phyloP scores from a whole-genome alignment of 2,329 filamentous ascomycete genomes.

The Fusarium tanahbumbuense region DNA sequence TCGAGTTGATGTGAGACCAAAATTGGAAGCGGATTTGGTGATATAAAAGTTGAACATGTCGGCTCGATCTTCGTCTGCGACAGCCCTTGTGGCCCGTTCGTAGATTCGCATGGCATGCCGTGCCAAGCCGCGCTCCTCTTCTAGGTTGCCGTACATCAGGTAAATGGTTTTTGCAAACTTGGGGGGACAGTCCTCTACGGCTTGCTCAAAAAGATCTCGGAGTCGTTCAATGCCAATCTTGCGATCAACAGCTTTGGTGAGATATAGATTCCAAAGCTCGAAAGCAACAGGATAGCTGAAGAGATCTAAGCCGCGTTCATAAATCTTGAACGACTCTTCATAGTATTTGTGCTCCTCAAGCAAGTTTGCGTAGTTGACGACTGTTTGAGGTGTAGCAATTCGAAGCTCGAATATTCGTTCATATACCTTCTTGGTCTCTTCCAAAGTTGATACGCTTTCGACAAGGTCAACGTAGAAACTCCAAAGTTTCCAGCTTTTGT shows the following conservation, averaged over 20 bases:
- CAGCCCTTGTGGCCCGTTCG: slow-evolving; percentile 93
- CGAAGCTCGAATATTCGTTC: slow-evolving; percentile 98
- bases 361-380: slow-evolving; percentile 97
- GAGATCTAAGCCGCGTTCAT: slow-evolving; percentile 95
- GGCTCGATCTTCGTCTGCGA: slow-evolving; percentile 91
- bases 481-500: slow-evolving; percentile 99
- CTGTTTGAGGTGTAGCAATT: slow-evolving; percentile 96
- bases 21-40: slow-evolving; percentile 97
- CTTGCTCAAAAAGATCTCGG: slow-evolving; percentile 96
- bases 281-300: slow-evolving; percentile 99
- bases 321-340: slow-evolving; percentile 98
- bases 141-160: slow-evolving; percentile 97
- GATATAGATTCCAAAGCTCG: slow-evolving; percentile 97
- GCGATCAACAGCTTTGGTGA: slow-evolving; percentile 96
- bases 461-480: slow-evolving; percentile 99
- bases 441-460: slow-evolving; percentile 89
- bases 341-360: slow-evolving; percentile 95
- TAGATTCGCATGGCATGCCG: slow-evolving; percentile 99
- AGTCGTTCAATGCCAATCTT: slow-evolving; percentile 95
- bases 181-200: slow-evolving; percentile 91
- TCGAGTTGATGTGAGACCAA: slow-evolving; percentile 92
- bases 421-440: slow-evolving; percentile 94
- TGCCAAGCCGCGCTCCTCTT: slow-evolving; percentile 94
- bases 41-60: slow-evolving; percentile 99
- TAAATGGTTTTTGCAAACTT: slow-evolving; percentile 97